Evolutionary conservation across 2,329 filamentous ascomycete species (phyloP).

Genomic region (Chrysosphaeria jannelii): DNA sequence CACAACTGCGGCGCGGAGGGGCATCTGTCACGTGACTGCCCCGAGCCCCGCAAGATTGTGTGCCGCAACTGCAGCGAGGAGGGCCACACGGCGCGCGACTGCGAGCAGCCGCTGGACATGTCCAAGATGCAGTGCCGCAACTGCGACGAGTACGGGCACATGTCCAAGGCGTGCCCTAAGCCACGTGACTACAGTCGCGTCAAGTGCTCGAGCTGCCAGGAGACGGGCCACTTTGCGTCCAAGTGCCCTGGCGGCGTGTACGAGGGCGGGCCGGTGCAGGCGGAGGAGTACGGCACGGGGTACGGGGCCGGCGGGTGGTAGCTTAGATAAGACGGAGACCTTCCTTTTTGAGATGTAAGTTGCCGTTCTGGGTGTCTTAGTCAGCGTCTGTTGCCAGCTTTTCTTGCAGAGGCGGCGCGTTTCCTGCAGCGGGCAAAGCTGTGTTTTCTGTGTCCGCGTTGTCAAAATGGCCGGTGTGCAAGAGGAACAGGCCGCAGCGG

Average conservation of each 20-base stretch:
- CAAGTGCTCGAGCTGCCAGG: slow-evolving; percentile 25
- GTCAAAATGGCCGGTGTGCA: too few species aligned
- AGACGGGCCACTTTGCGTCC: slow-evolving; percentile 15
- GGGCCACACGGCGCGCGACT: slow-evolving; percentile 30
- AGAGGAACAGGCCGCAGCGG: too few species aligned
- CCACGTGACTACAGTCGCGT: slow-evolving; percentile 23
- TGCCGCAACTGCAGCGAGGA: slow-evolving; percentile 30
- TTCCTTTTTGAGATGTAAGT: too few species aligned
- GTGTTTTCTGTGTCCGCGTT: too few species aligned
- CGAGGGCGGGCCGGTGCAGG: too few species aligned
- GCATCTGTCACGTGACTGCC: slow-evolving; percentile 29
- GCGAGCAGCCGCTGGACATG: slow-evolving; percentile 16
- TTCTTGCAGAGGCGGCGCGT: too few species aligned
- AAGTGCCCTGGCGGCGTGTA: slow-evolving; percentile 12
- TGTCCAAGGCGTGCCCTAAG: slow-evolving; percentile 19
- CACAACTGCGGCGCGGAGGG: slow-evolving; percentile 34
- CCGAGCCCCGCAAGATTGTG: slow-evolving; percentile 14
- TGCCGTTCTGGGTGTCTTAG: too few species aligned
- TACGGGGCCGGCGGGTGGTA: too few species aligned
- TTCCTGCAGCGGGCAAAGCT: too few species aligned
- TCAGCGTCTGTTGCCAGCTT: too few species aligned
- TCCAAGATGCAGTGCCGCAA: slow-evolving; percentile 25
- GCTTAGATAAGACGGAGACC: too few species aligned
- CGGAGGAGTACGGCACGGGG: too few species aligned
- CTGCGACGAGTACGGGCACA: slow-evolving; percentile 22